A percentile compares a stretch with the other conserved stretches of the same genome.
Evolutionary conservation across 2,329 filamentous ascomycete genomes (phyloP).

Genomic region (Exophiala viscosa): DNA sequence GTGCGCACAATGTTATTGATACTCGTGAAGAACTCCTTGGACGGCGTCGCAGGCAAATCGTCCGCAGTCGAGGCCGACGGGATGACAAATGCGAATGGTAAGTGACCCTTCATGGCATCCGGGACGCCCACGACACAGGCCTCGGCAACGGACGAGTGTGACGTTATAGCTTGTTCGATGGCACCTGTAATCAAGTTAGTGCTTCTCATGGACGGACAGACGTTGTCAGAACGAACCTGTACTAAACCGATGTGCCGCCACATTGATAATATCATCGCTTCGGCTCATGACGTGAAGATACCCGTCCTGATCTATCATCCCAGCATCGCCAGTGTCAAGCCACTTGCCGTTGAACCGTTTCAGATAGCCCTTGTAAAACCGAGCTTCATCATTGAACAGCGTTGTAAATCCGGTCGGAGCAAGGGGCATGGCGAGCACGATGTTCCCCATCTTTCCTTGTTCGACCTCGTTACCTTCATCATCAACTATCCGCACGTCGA

Average conservation of each 20-base stretch:
- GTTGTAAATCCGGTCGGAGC: conserved; percentile 83
- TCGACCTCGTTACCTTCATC: conserved; percentile 70
- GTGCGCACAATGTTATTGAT: conserved; percentile 60
- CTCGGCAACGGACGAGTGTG: conserved; percentile 74
- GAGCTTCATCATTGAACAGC: conserved; percentile 78
- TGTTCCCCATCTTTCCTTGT: conserved; percentile 81
- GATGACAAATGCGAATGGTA: conserved; percentile 87
- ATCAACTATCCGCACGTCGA: conserved; percentile 80
- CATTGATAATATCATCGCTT: conserved; percentile 87
- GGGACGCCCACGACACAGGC: conserved; percentile 83
- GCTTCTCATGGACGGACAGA: conserved; percentile 1
- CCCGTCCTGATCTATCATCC: conserved; percentile 73
- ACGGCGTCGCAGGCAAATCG: conserved; percentile 36
- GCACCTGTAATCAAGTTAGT: conserved; percentile 53
- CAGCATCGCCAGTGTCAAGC: conserved; percentile 89
- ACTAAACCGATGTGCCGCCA: conserved; percentile 87
- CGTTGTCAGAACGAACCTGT: conserved; percentile 59
- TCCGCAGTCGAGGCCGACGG: conserved; percentile 42
- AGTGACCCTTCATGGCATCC: conserved; percentile 79
- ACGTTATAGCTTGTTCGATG: conserved; percentile 86
- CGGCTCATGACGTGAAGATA: conserved; percentile 62
- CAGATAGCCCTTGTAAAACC: conserved; percentile 82
- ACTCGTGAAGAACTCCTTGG: conserved; percentile 42
- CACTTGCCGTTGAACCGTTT: conserved; percentile 76
- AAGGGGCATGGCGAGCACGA: conserved; percentile 76